Conservation (phyloP, 768 basidiomycete genomes). For the Amanita subjunquillea region DNA sequence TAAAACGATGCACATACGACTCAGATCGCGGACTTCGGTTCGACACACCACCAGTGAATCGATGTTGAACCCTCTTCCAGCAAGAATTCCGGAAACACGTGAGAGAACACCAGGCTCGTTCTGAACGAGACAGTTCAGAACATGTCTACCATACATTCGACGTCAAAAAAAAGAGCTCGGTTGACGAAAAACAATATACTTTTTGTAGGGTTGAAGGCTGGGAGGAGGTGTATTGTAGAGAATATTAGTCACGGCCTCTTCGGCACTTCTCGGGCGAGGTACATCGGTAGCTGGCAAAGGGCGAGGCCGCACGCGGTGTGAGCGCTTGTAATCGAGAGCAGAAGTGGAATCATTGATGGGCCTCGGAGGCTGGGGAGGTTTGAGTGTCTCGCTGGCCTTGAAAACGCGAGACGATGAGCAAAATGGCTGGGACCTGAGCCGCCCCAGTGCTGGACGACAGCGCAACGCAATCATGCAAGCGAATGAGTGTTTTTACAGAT, state of each 20-base stretch:
- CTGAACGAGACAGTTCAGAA: conserved; percentile 96
- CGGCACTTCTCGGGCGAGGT: conserved; percentile 77
- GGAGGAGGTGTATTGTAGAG: conserved; percentile 94
- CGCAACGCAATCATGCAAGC: conserved; percentile 9
- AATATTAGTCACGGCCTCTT: conserved; percentile 97
- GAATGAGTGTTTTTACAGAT: background rate
- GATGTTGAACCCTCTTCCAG: conserved; percentile 96
- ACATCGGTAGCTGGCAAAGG: conserved; percentile 79
- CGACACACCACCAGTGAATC: conserved; percentile 97
- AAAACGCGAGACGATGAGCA: conserved; percentile 23
- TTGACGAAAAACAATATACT: conserved; percentile 35
- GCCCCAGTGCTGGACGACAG: conserved; percentile 18
- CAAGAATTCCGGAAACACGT: conserved; percentile 93
- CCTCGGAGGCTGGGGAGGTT: conserved; percentile 60
- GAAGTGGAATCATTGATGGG: conserved; percentile 91
- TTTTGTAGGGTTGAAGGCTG: conserved; percentile 86
- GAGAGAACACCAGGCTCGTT: conserved; percentile 99
- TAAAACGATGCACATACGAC: conserved; percentile 96
- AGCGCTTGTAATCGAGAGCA: conserved; percentile 83
- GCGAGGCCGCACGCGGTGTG: conserved; percentile 64
- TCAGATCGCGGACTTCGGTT: conserved; percentile 93
- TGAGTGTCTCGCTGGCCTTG: conserved; percentile 18
- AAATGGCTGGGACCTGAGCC: conserved; percentile 23
- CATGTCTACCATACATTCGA: conserved; percentile 46
- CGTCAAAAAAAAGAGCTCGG: background rate